These are phyloP conservation scores for Blastocladiella britannica DNA, from an alignment of 192 early-diverging fungal genomes.

Conservation along the genomic window DNA sequence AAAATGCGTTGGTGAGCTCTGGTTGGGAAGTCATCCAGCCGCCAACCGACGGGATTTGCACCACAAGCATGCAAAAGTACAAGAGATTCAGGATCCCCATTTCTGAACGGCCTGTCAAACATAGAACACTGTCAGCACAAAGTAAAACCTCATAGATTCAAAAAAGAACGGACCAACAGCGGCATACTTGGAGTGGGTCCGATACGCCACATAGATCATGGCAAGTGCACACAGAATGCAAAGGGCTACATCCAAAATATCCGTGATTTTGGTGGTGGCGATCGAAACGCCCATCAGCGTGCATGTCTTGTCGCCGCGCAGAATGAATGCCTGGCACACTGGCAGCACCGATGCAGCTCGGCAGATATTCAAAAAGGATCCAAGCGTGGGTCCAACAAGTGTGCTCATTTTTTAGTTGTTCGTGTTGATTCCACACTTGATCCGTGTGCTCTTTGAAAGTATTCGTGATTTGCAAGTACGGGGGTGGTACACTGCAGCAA, in stretches of 20 bases:
- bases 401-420: too few relatives aligned
- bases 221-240: too few relatives aligned
- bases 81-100: background rate
- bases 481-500: too few relatives aligned
- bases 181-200: background rate
- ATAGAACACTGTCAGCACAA: too few relatives aligned
- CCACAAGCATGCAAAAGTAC: background rate
- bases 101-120: background rate
- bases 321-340: background rate
- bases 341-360: background rate
- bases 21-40: background rate
- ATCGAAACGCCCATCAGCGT: background rate
- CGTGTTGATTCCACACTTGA: too few relatives aligned
- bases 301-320: background rate
- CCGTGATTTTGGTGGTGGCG: too few relatives aligned
- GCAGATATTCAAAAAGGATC: too few relatives aligned
- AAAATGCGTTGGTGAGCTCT: too few relatives aligned
- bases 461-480: background rate
- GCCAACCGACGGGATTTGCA: background rate
- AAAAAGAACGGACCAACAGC: background rate
- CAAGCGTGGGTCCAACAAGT: too few relatives aligned
- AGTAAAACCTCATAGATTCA: too few relatives aligned
- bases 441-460: background rate
- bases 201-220: background rate
- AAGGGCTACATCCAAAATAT: too few relatives aligned